Evolutionary conservation across 768 basidiomycete genomes (phyloP).

Genomic region (Clitopilus passeckerianus): DNA sequence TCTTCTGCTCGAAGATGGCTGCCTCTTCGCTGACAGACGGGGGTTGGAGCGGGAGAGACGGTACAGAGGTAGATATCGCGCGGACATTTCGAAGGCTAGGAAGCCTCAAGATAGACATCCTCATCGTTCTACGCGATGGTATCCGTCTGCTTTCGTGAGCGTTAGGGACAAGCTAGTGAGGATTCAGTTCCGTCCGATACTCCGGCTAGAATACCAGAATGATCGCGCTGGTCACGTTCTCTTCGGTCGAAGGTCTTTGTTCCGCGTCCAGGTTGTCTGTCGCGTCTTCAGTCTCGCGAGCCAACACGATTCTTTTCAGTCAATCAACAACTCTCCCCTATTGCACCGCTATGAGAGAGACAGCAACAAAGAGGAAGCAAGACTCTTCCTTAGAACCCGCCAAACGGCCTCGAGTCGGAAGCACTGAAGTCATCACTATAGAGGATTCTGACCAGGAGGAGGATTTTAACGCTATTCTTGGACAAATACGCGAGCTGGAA

Average conservation of each 20-base stretch:
- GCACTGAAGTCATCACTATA: conserved; percentile 14
- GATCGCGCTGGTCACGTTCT: conserved; percentile 4
- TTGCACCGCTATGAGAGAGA: not conserved
- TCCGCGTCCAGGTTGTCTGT: not conserved
- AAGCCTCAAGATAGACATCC: conserved; percentile 20
- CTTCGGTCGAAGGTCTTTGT: not conserved
- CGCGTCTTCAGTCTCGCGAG: too few relatives aligned
- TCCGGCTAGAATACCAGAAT: not conserved
- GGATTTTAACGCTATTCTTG: conserved; percentile 32
- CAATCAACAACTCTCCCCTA: not conserved
- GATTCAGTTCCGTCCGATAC: not conserved
- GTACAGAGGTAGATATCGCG: conserved; percentile 25
- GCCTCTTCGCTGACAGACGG: conserved; percentile 56
- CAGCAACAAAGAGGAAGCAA: not conserved
- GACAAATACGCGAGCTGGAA: conserved; percentile 36
- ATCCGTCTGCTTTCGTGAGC: not conserved
- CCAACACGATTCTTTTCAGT: too few relatives aligned
- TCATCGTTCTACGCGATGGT: conserved; percentile 15
- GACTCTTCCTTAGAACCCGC: conserved; percentile 3
- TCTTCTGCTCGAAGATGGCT: conserved; percentile 53
- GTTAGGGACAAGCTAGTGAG: not conserved
- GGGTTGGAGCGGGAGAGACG: conserved; percentile 48
- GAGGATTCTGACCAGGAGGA: conserved; percentile 30
- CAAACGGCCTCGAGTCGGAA: conserved; percentile 12
- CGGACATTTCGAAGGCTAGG: conserved; percentile 19